Base-by-base conservation (phyloP, 2,329 filamentous ascomycete genomes). In the Paraconiothyrium sp. region DNA sequence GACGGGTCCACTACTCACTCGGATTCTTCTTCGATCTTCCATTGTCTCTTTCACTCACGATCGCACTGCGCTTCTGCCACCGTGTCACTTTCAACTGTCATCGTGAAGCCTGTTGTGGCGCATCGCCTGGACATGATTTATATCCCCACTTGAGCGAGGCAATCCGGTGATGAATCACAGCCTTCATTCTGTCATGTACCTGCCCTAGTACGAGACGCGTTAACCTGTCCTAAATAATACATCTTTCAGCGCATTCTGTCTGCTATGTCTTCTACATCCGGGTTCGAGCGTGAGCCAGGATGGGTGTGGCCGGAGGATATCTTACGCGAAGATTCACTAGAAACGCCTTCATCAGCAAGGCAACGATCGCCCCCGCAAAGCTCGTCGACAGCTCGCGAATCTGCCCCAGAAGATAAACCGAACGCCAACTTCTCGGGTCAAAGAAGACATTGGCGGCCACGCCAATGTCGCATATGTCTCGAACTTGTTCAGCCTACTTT, bases 401-500 rank as follows among this genome's bases (percentile, higher is more conserved):
- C 65, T 55, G 50, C 71, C 16, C 52, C 39, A 49, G 58, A 63
- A 24, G 37, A 65, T 47, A 60, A 35, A 20, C 32, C 48, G 20
- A 60, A 54, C 52, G 16, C 65, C 14, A 60, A 60, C n/a, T 67
- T 67, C 34, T 64, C 72, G 27, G 68, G 62, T 59, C 72, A 74
- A 11, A 75, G 63, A 11, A 75, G 63, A 34, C 86, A 87, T 64
- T 94, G 92, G 77, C 86, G 87, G 41, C 85, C 91, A 30, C 86
- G 93, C 67, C 91, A 88, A 63, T 98, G 94, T 79, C 90, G 94
- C 60, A 97, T 98, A 66, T 98, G 94, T 76, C 84, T 97, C 44
- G 94, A 97, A 67, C 84, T 84, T 63, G 84, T 92, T 27, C 80
- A 82, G 61, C 87, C 89, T 35, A 88, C 86, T n/a, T 86, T 86